Conservation (phyloP, 1,284 basidiomycete species). For the Nidula niveotomentosa region DNA sequence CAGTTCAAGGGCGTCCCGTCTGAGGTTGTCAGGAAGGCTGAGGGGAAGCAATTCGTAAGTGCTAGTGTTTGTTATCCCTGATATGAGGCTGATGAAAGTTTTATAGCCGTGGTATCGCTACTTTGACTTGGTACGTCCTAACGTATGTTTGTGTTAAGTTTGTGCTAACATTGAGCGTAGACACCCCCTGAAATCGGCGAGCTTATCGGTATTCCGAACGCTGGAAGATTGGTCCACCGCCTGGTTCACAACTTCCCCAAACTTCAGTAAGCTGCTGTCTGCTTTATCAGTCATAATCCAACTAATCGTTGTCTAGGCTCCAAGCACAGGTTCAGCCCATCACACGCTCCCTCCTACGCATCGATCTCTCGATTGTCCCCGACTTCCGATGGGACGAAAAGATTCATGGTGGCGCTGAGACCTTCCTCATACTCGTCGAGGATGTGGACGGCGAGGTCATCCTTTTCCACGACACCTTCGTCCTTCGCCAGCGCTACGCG, state of each 20-base stretch:
- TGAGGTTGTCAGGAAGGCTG: conserved; percentile 90
- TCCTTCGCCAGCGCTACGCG: conserved; percentile 89
- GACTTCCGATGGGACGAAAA: conserved; percentile 99
- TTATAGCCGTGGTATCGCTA: conserved; percentile 93
- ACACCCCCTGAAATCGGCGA: conserved; percentile 61
- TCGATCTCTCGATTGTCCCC: conserved; percentile 90
- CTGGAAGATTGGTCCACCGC: conserved; percentile 90
- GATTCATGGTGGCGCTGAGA: conserved; percentile 86
- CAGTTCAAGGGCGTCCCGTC: conserved; percentile 91
- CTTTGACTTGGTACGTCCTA: conserved; percentile 64
- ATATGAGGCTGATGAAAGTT: not conserved
- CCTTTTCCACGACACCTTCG: conserved; percentile 92
- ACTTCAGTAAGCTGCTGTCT: conserved; percentile 64
- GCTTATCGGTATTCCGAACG: conserved; percentile 91
- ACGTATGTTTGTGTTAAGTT: no score
- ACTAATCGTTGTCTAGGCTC: conserved; percentile 43
- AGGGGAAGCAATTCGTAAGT: conserved; percentile 95
- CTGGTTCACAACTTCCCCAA: conserved; percentile 97
- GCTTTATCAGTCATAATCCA: not conserved
- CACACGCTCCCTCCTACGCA: conserved; percentile 84
- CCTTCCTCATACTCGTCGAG: conserved; percentile 93
- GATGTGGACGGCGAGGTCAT: conserved; percentile 97
- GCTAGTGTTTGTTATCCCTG: conserved; percentile 2
- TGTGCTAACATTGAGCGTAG: no score
- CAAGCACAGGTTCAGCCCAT: conserved; percentile 95